These are phyloP conservation scores for Aspergillus asperescens DNA, from an alignment of 495 filamentous ascomycete species.

Conservation along the genomic window DNA sequence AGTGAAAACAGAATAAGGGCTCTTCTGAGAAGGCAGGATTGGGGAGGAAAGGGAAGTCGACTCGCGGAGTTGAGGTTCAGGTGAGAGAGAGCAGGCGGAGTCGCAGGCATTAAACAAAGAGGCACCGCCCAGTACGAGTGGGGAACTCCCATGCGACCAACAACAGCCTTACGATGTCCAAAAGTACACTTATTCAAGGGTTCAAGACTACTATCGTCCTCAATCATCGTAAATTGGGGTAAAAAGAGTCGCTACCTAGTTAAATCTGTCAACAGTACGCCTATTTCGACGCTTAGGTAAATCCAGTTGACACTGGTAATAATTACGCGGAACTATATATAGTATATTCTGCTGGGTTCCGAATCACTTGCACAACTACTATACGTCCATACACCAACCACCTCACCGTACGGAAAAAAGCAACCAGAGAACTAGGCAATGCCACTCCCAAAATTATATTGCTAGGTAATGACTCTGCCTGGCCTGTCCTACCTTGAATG, in stretches of 20 bases:
- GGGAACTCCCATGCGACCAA: background rate
- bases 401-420: background rate
- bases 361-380: too few relatives aligned
- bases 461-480: background rate
- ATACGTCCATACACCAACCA: too few relatives aligned
- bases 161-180: constrained; percentile 1
- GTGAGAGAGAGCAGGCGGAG: constrained; percentile 5
- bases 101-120: constrained; percentile 13
- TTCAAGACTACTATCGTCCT: too few relatives aligned
- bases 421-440: background rate
- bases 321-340: background rate
- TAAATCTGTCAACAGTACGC: too few relatives aligned
- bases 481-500: background rate
- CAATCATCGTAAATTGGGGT: too few relatives aligned
- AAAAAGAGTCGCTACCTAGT: too few relatives aligned
- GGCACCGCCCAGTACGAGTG: constrained; percentile 11
- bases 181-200: too few relatives aligned
- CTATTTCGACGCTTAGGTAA: too few relatives aligned
- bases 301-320: background rate
- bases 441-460: background rate
- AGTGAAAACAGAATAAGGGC: constrained; percentile 13
- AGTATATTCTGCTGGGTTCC: background rate
- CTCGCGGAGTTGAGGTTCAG: constrained; percentile 9
- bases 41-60: constrained; percentile 15
- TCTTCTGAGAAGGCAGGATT: background rate